phyloP scores from a whole-genome alignment of 148 eudicot genomes.

The Camellia lanceoleosa region DNA sequence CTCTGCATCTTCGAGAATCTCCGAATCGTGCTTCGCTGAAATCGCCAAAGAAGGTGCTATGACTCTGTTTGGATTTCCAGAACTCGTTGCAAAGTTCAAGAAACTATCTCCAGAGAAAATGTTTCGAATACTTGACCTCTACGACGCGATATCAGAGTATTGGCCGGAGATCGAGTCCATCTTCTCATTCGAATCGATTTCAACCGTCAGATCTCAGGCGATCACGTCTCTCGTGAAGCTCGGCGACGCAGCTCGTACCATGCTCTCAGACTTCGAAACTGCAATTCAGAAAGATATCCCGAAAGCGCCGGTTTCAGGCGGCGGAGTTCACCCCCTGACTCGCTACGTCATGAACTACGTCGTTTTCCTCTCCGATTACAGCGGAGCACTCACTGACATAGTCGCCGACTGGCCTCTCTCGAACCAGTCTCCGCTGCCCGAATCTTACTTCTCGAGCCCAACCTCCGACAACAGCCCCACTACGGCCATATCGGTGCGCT shows the following conservation, averaged over 20 bases:
- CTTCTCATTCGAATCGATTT: conserved; percentile 33
- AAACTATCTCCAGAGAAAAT: conserved; percentile 49
- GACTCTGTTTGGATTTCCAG: conserved; percentile 45
- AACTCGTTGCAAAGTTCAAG: conserved; percentile 54
- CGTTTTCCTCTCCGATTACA: conserved; percentile 39
- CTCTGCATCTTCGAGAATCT: conserved; percentile 33
- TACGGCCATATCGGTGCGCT: conserved; percentile 22
- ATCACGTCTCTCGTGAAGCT: conserved; percentile 29
- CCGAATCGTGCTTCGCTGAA: conserved; percentile 60
- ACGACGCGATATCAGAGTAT: conserved; percentile 38
- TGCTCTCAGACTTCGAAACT: conserved; percentile 37
- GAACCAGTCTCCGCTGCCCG: conserved; percentile 33
- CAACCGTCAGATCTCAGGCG: conserved; percentile 29
- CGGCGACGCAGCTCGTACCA: conserved; percentile 27
- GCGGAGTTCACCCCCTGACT: conserved; percentile 45
- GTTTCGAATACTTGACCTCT: conserved; percentile 41
- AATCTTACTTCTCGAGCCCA: conserved; percentile 37
- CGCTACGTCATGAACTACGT: conserved; percentile 56
- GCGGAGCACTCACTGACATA: conserved; percentile 34
- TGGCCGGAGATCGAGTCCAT: conserved; percentile 40
- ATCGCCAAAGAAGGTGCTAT: conserved; percentile 51
- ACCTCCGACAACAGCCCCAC: conserved; percentile 9
- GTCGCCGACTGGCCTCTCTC: conserved; percentile 23
- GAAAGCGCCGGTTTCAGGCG: conserved; percentile 34
- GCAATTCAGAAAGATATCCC: conserved; percentile 45